phyloP scores from a whole-genome alignment of 169 alveolate genomes.

The Besnoitia besnoiti region DNA sequence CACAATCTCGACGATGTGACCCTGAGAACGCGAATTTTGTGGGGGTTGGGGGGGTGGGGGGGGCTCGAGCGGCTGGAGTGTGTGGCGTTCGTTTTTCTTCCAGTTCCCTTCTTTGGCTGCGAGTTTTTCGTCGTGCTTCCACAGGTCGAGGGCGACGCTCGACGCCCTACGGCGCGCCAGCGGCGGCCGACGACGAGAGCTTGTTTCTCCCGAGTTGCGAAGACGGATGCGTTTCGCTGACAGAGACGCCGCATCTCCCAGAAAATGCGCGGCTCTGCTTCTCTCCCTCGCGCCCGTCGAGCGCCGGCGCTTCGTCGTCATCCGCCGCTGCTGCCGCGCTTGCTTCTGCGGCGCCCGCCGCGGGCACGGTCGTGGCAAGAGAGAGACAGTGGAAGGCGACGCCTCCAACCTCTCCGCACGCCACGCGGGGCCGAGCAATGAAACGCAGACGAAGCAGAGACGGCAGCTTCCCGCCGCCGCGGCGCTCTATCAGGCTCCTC shows the following conservation, averaged over 20 bases:
- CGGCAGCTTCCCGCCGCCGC: neutral
- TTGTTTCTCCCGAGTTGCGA: neutral
- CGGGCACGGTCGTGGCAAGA: neutral
- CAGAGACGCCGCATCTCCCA: neutral
- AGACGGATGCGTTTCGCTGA: neutral
- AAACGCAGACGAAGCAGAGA: neutral
- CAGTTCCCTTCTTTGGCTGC: neutral
- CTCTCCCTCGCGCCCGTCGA: neutral
- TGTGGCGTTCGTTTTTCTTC: neutral
- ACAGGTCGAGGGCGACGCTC: neutral
- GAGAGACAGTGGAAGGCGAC: neutral
- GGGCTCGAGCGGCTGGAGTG: too few relatives aligned
- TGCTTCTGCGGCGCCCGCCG: neutral
- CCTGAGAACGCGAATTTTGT: too few relatives aligned
- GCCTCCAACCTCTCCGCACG: neutral
- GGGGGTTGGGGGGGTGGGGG: too few relatives aligned
- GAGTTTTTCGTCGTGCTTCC: too few relatives aligned
- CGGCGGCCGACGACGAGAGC: neutral
- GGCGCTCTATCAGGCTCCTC: neutral
- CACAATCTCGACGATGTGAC: too few relatives aligned
- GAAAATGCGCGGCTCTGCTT: neutral
- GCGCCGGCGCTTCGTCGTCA: neutral
- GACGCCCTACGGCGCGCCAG: neutral
- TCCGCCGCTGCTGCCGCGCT: neutral
- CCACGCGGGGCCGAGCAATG: neutral